These are phyloP conservation scores for Pseudopithomyces chartarum DNA, from an alignment of 2,329 filamentous ascomycete species.

Conservation along the genomic window DNA sequence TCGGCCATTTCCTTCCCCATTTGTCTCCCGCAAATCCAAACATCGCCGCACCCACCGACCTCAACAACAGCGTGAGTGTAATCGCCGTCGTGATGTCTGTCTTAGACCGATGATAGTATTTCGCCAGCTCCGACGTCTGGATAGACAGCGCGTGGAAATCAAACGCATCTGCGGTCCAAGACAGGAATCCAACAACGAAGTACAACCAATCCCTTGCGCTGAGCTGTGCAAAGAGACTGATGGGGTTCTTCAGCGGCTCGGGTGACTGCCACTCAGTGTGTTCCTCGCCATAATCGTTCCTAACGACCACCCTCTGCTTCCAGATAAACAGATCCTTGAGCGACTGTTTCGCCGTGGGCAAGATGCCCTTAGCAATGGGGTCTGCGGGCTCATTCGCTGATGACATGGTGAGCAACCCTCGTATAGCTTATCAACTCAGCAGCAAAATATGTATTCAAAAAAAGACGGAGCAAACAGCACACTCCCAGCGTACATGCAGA, in stretches of 20 bases:
- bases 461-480: too few species aligned
- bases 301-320: constrained; percentile 73
- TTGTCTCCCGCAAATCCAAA: constrained; percentile 81
- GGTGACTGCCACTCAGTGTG: constrained; percentile 71
- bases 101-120: constrained; percentile 63
- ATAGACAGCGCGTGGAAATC: constrained; percentile 83
- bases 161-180: constrained; percentile 83
- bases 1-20: constrained; percentile 82
- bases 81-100: constrained; percentile 77
- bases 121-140: constrained; percentile 68
- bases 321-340: constrained; percentile 70
- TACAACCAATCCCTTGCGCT: constrained; percentile 72
- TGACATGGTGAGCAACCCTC: constrained; percentile 26
- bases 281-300: constrained; percentile 68
- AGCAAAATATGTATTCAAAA: too few species aligned
- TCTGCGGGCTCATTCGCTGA: constrained; percentile 61
- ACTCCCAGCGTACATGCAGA: too few species aligned
- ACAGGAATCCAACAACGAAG: constrained; percentile 72
- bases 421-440: too few species aligned
- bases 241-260: constrained; percentile 70
- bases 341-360: constrained; percentile 68
- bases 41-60: constrained; percentile 73
- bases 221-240: constrained; percentile 70
- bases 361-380: constrained; percentile 67
- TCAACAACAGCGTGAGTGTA: constrained; percentile 73